A percentile compares a stretch with the other conserved stretches of the same genome.
These are phyloP conservation scores for Teratosphaeria pseudoeucalypti DNA, from an alignment of 2,329 filamentous ascomycete genomes.

Conservation along the genomic window DNA sequence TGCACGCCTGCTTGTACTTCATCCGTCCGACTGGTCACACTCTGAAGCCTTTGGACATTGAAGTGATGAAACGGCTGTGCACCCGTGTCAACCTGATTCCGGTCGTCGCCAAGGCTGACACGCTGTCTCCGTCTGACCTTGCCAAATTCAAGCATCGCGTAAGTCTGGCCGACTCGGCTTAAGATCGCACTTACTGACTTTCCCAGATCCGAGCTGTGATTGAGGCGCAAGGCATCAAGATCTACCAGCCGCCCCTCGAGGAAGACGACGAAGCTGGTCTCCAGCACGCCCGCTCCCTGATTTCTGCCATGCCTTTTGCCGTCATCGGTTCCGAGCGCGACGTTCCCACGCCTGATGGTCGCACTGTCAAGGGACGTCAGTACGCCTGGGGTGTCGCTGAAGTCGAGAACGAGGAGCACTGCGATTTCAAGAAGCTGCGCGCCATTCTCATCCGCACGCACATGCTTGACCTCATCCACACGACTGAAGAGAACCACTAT, in stretches of 20 bases:
- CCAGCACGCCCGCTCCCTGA: slow-evolving; percentile 85
- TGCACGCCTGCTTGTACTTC: slow-evolving; percentile 97
- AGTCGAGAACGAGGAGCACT: slow-evolving; percentile 99
- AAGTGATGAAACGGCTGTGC: slow-evolving; percentile 99
- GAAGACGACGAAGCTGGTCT: slow-evolving; percentile 96
- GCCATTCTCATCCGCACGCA: slow-evolving; percentile 91
- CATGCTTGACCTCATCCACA: slow-evolving; percentile 99
- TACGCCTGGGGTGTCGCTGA: slow-evolving; percentile 99
- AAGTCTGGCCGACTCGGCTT: slow-evolving; percentile 28
- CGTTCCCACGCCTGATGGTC: slow-evolving; percentile 89
- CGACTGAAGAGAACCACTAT: slow-evolving; percentile 98
- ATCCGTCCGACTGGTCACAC: slow-evolving; percentile 98
- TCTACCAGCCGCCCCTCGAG: slow-evolving; percentile 95
- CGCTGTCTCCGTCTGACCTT: slow-evolving; percentile 83
- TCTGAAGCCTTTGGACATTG: slow-evolving; percentile 95
- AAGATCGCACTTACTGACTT: background rate
- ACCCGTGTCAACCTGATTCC: slow-evolving; percentile 97
- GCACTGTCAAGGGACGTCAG: slow-evolving; percentile 96
- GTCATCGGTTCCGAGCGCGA: slow-evolving; percentile 99
- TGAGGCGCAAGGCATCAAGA: slow-evolving; percentile 98
- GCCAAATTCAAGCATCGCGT: slow-evolving; percentile 92
- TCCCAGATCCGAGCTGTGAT: slow-evolving; percentile 81
- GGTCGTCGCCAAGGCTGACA: slow-evolving; percentile 97
- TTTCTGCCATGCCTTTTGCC: slow-evolving; percentile 96
- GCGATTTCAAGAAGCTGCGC: slow-evolving; percentile 99